Conservation (phyloP, 768 basidiomycete species). For the Suillus paluster region DNA sequence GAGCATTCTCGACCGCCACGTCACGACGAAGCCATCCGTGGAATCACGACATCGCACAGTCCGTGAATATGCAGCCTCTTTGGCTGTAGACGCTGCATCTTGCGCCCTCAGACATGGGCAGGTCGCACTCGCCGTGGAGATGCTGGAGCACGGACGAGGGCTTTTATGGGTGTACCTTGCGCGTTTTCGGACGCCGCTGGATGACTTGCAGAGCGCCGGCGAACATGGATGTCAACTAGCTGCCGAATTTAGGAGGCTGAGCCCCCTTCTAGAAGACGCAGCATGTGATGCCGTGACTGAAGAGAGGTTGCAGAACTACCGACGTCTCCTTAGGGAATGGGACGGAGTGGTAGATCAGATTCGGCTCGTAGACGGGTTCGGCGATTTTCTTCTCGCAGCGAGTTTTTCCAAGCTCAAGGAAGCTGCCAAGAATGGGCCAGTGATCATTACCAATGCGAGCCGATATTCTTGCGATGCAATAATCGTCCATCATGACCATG, state of each 20-base stretch:
- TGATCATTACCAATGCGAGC: conserved; percentile 39
- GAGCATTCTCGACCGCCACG: conserved; percentile 24
- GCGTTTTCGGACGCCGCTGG: conserved; percentile 28
- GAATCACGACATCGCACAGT: conserved; percentile 24
- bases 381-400: conserved; percentile 30
- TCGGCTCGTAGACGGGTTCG: conserved; percentile 35
- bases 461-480: conserved; percentile 26
- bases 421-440: conserved; percentile 37
- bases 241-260: conserved; percentile 26
- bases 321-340: conserved; percentile 29
- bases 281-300: conserved; percentile 11
- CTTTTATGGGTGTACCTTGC: conserved; percentile 40
- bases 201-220: conserved; percentile 28
- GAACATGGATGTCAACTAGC: conserved; percentile 21
- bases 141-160: conserved; percentile 36
- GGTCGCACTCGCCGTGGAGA: conserved; percentile 32
- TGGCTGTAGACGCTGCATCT: conserved; percentile 33
- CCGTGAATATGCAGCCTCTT: conserved; percentile 12
- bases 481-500: conserved; percentile 17
- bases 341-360: conserved; percentile 32
- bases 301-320: conserved; percentile 21
- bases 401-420: conserved; percentile 29
- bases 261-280: conserved; percentile 18
- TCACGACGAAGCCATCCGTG: conserved; percentile 19
- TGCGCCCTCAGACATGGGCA: conserved; percentile 28